These are phyloP conservation scores for Yarrowia galli DNA, from an alignment of 1,139 yeast species.

Conservation along the genomic window DNA sequence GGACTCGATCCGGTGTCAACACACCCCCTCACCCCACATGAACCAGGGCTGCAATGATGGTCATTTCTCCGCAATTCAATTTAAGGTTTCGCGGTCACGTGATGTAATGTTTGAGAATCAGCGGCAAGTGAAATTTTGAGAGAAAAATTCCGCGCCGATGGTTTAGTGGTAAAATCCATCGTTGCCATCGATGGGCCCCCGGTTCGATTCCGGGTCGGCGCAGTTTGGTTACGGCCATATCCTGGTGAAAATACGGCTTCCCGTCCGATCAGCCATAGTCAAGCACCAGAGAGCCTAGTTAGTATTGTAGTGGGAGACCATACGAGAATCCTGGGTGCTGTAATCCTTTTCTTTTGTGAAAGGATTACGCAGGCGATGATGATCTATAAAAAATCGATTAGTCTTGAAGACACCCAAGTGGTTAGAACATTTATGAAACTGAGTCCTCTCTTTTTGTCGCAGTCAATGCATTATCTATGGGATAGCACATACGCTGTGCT, in stretches of 20 bases:
- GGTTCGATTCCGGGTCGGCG: slow-evolving; percentile 39
- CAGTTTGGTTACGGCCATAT: slow-evolving; percentile 38
- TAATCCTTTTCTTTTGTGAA: slow-evolving; percentile 39
- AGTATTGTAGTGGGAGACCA: slow-evolving; percentile 39
- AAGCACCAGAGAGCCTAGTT: slow-evolving; percentile 38
- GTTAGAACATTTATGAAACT: slow-evolving; percentile 37
- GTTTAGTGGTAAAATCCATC: slow-evolving; percentile 38
- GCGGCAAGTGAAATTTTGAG: not conserved
- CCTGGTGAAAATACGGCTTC: slow-evolving; percentile 39
- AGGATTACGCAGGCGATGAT: slow-evolving; percentile 22
- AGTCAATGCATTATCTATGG: not conserved
- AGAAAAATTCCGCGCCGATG: slow-evolving; percentile 24
- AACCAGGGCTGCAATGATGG: no score
- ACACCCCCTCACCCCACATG: no score
- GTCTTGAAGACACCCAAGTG: slow-evolving; percentile 38
- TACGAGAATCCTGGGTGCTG: slow-evolving; percentile 39
- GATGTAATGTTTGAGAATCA: not conserved
- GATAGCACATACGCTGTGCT: no score
- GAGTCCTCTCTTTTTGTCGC: slow-evolving; percentile 16
- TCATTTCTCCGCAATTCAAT: not conserved
- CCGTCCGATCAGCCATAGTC: slow-evolving; percentile 39
- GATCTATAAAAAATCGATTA: slow-evolving; percentile 36
- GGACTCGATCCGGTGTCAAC: no score
- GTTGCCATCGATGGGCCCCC: slow-evolving; percentile 39
- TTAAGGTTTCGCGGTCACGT: slow-evolving; percentile 5